Evolutionary conservation across 2,329 filamentous ascomycete species (phyloP), one percentile per base, ranked within the genome.

Genomic region (Dactylonectria estremocensis): DNA sequence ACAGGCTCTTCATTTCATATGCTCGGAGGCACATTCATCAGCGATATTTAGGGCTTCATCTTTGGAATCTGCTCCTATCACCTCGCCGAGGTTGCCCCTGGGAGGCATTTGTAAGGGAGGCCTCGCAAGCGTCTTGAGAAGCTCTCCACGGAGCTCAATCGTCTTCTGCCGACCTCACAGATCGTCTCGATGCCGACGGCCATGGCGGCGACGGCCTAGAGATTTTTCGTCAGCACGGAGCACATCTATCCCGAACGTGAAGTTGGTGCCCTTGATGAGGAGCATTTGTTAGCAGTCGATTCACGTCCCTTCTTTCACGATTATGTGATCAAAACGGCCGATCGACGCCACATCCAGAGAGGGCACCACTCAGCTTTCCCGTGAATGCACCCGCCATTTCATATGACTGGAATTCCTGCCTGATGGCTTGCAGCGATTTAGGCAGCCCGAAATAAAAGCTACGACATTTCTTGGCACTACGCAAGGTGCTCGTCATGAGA

Each of bases 1-100:
- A 33, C 4, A 66, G 65, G 18, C 57, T 58, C 16, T 62, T 49
- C 20, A 65, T 70, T 22, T 66, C 1, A 68, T 66, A 28, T 68
- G 68, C 18, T 70, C 66, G 2, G 53, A 59, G 8, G 68, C 65
- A 9, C 57, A 69, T 31, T 63, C 58, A 20, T 69, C 68, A 43
- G 68, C 68, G 45, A 69, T 54, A 28, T 62, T 45, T 40, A 59
- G 68, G 2, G 65, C 68, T 11, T 69, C 68, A 11, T 69, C 61
- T 1, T 68, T 20, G 35, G n/a, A 45, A 9, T 69, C 61, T 2
- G 54, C 62, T 3, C 66, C 57, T 5, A 60, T 60, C 5, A 70
- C 68, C 24, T 70, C 66, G 16, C 68, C 68, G 28, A 60, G 63
- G 37, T 58, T 49, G 3, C 55, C 52, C 68, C 68, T n/a, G 68